A percentile compares a stretch with the other conserved stretches of the same genome.
phyloP scores from a whole-genome alignment of 352 stramenopile species.

The Phytophthora citrophthora region DNA sequence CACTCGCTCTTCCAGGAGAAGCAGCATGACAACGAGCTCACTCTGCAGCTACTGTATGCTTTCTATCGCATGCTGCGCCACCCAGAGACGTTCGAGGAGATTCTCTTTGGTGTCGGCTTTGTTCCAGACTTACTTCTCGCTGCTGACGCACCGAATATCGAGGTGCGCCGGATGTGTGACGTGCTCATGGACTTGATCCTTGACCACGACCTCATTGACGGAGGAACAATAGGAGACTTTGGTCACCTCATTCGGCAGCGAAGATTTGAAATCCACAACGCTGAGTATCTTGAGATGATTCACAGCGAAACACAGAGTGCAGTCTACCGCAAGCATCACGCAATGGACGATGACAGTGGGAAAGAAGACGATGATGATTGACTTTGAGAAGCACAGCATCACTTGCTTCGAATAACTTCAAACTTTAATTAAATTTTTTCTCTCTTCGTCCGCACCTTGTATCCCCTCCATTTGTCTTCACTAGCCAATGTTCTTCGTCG shows the following conservation, averaged over 20 bases:
- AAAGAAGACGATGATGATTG: constrained; percentile 28
- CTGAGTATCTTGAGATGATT: constrained; percentile 88
- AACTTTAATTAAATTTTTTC: not conserved
- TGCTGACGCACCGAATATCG: constrained; percentile 79
- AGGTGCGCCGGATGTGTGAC: constrained; percentile 88
- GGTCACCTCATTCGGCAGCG: constrained; percentile 80
- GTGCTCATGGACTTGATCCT: constrained; percentile 88
- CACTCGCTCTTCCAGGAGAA: constrained; percentile 88
- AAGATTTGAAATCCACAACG: constrained; percentile 89
- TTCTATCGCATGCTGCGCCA: constrained; percentile 84
- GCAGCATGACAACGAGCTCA: constrained; percentile 88
- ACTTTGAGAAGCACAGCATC: constrained; percentile 3
- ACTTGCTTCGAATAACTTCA: constrained; percentile 11
- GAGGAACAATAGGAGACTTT: constrained; percentile 68
- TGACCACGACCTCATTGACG: constrained; percentile 75
- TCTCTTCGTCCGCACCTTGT: not conserved
- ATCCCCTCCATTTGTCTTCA: not conserved
- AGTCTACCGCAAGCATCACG: constrained; percentile 21
- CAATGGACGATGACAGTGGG: constrained; percentile 39
- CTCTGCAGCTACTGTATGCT: constrained; percentile 78
- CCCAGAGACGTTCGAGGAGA: constrained; percentile 80
- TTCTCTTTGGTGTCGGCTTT: constrained; percentile 76
- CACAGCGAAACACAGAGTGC: constrained; percentile 59
- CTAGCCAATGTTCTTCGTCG: constrained; percentile 44
- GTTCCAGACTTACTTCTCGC: constrained; percentile 80